Percentiles rank a stretch among this genome's conserved stretches.
Conservation (phyloP, 1,284 basidiomycete genomes). For the Ceratobasidium sp. region DNA sequence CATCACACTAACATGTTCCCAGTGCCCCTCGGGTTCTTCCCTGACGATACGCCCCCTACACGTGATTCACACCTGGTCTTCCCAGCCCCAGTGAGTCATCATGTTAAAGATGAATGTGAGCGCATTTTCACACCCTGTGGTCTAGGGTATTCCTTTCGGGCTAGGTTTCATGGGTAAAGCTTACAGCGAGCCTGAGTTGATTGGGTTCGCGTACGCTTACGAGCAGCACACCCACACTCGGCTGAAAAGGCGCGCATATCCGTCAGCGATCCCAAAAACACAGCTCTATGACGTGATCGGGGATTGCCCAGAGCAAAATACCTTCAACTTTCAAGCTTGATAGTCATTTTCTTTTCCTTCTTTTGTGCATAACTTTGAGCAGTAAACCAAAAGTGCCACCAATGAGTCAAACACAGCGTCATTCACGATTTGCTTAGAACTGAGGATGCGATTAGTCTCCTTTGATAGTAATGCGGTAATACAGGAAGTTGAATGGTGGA, state of each 20-base stretch:
- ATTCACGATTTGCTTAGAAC: no score
- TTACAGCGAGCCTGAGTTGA: conserved; percentile 68
- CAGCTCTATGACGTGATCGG: conserved; percentile 66
- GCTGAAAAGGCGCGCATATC: conserved; percentile 62
- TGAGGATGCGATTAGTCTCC: no score
- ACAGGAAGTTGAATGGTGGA: no score
- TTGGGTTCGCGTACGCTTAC: conserved; percentile 70
- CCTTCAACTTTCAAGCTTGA: no score
- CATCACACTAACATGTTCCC: background rate
- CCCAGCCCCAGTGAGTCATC: conserved; percentile 58
- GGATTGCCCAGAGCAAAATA: no score
- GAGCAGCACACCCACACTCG: conserved; percentile 71
- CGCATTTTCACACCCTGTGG: background rate
- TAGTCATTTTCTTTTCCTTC: no score
- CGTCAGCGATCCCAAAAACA: conserved; percentile 67
- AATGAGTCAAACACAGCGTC: no score
- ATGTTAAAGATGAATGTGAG: background rate
- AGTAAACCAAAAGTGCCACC: no score
- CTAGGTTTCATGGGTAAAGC: conserved; percentile 71
- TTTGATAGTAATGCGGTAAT: no score
- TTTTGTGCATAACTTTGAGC: no score
- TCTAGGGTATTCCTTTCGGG: conserved; percentile 66
- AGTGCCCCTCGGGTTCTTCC: conserved; percentile 72
- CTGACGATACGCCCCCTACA: conserved; percentile 57
- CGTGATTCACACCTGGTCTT: conserved; percentile 56